Evolutionary conservation across 441 rosid species (phyloP), one percentile per base, ranked within the genome.

Genomic region (Pelargonium myrrhifolium): DNA sequence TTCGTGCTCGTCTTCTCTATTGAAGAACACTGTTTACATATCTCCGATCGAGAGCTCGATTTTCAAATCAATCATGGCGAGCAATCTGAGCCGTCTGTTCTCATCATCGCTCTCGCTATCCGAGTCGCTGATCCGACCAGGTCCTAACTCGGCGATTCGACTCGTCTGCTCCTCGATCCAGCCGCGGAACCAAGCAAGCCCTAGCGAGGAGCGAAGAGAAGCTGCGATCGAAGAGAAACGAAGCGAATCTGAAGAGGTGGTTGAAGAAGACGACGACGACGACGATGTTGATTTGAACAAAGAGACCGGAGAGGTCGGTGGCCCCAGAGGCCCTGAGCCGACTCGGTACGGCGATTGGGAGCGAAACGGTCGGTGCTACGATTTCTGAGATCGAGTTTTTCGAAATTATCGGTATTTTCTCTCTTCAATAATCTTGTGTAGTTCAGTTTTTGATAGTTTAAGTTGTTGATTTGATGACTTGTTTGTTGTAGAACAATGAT

Each of bases 311-410:
- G 97, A 91, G 83, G 69, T 91, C 65, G 95, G 93, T 49, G 97
- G 97, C 0, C 93, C 97, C 14, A 77, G 68, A 64, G 96, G 93
- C 10, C 97, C 90, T 17, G 97, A 91, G 61, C 98, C 96, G 14
- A 93, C 98, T 67, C 89, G 98, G 1, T 93, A 82, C 78, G 96
- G 98, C 42, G 96, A 90, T 75, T 93, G 97, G 96, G 97, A 93
- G 74, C 90, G 84, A 7, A 83, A 81, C 21, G 97, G 96, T 60
- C 96, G 97, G 37, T 93, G 96, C 84, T 87, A 65, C 55, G 98
- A 93, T 82, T 90, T 90, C 74, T 90, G 77, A 85, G 21, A 7
- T 4, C 20, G 6, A 1, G 10, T 0, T 15, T n/a, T 15, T 6
- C 2, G 51, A 3, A 28, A 64, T 47, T 20, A 69, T 18, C 62